Evolutionary conservation across 495 filamentous ascomycete genomes (phyloP).

Genomic region (Xylaria castorea): DNA sequence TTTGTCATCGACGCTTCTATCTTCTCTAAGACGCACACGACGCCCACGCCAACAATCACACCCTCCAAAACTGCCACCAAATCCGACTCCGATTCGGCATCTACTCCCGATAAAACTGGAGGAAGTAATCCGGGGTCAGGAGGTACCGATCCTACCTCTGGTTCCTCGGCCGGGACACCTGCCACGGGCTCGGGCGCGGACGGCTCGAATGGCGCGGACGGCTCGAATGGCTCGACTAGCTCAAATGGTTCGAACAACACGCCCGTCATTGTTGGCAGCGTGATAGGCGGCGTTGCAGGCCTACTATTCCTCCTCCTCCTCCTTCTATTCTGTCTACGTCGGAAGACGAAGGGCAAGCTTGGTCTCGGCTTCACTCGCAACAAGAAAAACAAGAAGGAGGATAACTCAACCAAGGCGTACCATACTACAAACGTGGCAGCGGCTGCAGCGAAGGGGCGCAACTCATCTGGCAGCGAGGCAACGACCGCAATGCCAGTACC

Average conservation of each 20-base stretch:
- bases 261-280: slow-evolving; percentile 39
- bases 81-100: slow-evolving; percentile 5
- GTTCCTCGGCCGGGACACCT: slow-evolving; percentile 3
- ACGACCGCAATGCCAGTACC: neutral
- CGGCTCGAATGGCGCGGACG: neutral
- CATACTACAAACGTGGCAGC: slow-evolving; percentile 17
- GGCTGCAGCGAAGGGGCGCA: slow-evolving; percentile 6
- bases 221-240: neutral
- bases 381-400: slow-evolving; percentile 28
- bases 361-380: slow-evolving; percentile 32
- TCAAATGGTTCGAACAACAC: slow-evolving; percentile 29
- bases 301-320: slow-evolving; percentile 27
- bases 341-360: slow-evolving; percentile 25
- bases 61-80: slow-evolving; percentile 8
- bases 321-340: neutral
- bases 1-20: slow-evolving; percentile 37
- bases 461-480: slow-evolving; percentile 18
- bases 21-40: slow-evolving; percentile 30
- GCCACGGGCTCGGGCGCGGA: neutral
- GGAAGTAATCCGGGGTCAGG: slow-evolving; percentile 19
- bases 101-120: neutral
- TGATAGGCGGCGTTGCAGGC: slow-evolving; percentile 37
- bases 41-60: slow-evolving; percentile 27
- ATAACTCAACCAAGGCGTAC: slow-evolving; percentile 19
- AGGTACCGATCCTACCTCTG: neutral